phyloP scores from a whole-genome alignment of 257 asterid species.

The Ocimum tenuiflorum region DNA sequence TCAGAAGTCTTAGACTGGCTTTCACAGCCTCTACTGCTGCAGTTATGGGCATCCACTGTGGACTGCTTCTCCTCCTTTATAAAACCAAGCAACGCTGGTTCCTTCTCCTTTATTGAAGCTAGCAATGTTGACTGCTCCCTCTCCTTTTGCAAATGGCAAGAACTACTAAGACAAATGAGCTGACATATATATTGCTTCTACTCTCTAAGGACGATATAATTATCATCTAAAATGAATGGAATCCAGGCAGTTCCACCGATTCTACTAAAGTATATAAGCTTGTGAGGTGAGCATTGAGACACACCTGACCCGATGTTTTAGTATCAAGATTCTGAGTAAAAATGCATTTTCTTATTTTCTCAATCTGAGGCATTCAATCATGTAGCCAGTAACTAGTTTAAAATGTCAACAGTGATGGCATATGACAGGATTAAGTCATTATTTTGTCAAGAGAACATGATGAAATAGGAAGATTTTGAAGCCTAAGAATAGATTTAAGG shows the following conservation, averaged over 20 bases:
- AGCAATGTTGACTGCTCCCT: constrained; percentile 34
- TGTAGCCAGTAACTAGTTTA: not conserved
- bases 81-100: constrained; percentile 19
- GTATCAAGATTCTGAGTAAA: not conserved
- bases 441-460: not conserved
- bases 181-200: not conserved
- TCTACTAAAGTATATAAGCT: constrained; percentile 1
- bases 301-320: not conserved
- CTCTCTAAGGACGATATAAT: too few relatives aligned
- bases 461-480: constrained; percentile 2
- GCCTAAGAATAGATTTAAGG: constrained; percentile 11
- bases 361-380: not conserved
- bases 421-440: not conserved
- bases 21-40: constrained; percentile 41
- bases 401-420: not conserved
- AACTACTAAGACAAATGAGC: constrained; percentile 9
- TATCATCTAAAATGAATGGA: not conserved
- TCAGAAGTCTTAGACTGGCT: constrained; percentile 37
- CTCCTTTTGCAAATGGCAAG: constrained; percentile 37
- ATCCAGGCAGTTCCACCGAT: too few relatives aligned
- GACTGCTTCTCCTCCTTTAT: constrained; percentile 40
- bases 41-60: constrained; percentile 45
- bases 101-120: constrained; percentile 24
- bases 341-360: not conserved
- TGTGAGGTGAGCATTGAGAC: not conserved